A percentile compares a stretch with the other conserved stretches of the same genome.
phyloP scores from a whole-genome alignment of 768 basidiomycete species.

The Boletus coccyginus region DNA sequence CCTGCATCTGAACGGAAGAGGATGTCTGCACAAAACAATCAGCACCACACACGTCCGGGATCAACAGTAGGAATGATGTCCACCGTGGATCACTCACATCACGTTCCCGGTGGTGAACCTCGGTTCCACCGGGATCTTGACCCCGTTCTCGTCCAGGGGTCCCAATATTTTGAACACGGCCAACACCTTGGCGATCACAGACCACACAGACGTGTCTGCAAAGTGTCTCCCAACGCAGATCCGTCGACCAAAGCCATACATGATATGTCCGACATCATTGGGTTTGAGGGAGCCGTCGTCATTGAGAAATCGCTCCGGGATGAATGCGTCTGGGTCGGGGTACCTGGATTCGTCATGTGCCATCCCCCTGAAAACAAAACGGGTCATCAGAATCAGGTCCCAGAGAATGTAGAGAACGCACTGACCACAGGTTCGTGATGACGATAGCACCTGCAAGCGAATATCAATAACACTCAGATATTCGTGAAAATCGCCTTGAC shows the following conservation, averaged over 20 bases:
- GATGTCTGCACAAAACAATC: not conserved
- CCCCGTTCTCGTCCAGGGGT: not conserved
- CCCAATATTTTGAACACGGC: not conserved
- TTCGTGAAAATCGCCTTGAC: not conserved
- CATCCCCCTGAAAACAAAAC: constrained; percentile 6
- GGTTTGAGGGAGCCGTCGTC: constrained; percentile 12
- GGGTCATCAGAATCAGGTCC: too few species aligned
- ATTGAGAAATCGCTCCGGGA: constrained; percentile 40
- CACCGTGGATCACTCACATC: not conserved
- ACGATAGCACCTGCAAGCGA: not conserved
- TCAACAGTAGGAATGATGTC: not conserved
- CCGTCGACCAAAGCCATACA: constrained; percentile 24
- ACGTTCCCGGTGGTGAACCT: constrained; percentile 1
- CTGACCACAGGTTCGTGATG: constrained; percentile 7
- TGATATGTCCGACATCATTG: not conserved
- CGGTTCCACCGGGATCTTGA: constrained; percentile 13
- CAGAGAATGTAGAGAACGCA: too few species aligned
- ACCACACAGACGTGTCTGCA: constrained; percentile 16
- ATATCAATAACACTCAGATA: not conserved
- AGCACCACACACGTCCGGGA: not conserved
- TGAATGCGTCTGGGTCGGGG: constrained; percentile 33
- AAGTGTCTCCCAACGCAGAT: constrained; percentile 22
- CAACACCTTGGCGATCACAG: constrained; percentile 8
- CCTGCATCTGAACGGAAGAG: not conserved
- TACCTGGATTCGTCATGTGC: constrained; percentile 27